Conservation (phyloP, 2,329 filamentous ascomycete species). For the Aureobasidium pullulans region DNA sequence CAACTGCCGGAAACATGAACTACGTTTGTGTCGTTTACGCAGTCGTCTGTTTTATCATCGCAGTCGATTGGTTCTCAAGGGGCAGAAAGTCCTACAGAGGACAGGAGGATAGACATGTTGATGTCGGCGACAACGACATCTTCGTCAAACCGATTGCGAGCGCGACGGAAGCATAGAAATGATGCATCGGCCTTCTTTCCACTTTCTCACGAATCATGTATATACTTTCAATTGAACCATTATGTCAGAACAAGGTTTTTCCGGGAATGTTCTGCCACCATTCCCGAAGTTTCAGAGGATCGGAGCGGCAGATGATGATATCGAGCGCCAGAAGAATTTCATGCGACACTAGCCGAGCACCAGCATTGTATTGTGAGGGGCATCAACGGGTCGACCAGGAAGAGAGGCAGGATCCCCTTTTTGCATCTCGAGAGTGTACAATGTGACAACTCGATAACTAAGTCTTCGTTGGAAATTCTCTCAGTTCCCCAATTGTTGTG, state of each 20-base stretch:
- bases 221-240: background rate
- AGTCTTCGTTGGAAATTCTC: too few relatives aligned
- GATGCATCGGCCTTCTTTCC: background rate
- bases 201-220: background rate
- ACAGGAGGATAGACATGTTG: background rate
- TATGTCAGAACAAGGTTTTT: background rate
- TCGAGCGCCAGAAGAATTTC: too few relatives aligned
- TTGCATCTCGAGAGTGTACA: too few relatives aligned
- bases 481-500: too few relatives aligned
- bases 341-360: too few relatives aligned
- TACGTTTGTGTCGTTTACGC: constrained; percentile 36
- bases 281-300: background rate
- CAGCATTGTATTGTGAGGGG: too few relatives aligned
- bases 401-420: too few relatives aligned
- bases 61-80: constrained; percentile 31
- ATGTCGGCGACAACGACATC: background rate
- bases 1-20: constrained; percentile 14
- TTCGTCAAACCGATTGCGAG: background rate
- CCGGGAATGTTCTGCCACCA: background rate
- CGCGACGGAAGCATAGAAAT: background rate
- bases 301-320: background rate
- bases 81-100: constrained; percentile 28
- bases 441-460: too few relatives aligned
- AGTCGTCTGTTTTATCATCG: constrained; percentile 30
- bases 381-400: too few relatives aligned